Percentiles rank a stretch among this genome's conserved stretches.
phyloP scores from a whole-genome alignment of 208 protist genomes.

The Zelonia costaricensis region DNA sequence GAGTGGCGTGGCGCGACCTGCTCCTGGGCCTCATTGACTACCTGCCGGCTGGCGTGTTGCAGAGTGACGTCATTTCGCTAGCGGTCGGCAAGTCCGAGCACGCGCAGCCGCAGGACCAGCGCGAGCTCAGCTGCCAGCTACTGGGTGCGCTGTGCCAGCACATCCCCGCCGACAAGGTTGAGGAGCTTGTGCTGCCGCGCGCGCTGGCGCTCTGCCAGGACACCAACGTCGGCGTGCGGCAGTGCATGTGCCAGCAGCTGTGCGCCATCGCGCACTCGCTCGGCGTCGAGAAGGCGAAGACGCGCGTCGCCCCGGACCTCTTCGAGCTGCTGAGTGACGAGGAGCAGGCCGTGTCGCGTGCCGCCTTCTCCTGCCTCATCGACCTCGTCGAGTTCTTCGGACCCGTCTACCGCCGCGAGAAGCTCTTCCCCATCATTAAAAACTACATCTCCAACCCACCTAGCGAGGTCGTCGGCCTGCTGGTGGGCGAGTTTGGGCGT shows the following conservation, averaged over 20 bases:
- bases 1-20: constrained; percentile 78
- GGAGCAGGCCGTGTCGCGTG: constrained; percentile 78
- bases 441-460: constrained; percentile 82
- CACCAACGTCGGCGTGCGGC: constrained; percentile 85
- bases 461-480: constrained; percentile 77
- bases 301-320: constrained; percentile 72
- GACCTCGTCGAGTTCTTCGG: constrained; percentile 93
- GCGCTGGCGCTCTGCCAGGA: constrained; percentile 90
- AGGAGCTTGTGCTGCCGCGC: constrained; percentile 68
- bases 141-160: constrained; percentile 74
- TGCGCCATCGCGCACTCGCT: constrained; percentile 75
- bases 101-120: constrained; percentile 85
- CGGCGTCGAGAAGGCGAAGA: constrained; percentile 78
- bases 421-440: constrained; percentile 90
- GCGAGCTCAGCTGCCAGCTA: constrained; percentile 86
- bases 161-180: constrained; percentile 50
- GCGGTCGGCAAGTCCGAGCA: constrained; percentile 85
- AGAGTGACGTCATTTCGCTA: constrained; percentile 68
- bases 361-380: constrained; percentile 88
- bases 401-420: constrained; percentile 75
- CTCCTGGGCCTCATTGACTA: constrained; percentile 66
- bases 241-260: constrained; percentile 85
- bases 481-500: constrained; percentile 86
- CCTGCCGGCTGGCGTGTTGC: constrained; percentile 56
- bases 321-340: constrained; percentile 93